Conservation (phyloP, 139 green algal species). For the Dunaliella sp. region DNA sequence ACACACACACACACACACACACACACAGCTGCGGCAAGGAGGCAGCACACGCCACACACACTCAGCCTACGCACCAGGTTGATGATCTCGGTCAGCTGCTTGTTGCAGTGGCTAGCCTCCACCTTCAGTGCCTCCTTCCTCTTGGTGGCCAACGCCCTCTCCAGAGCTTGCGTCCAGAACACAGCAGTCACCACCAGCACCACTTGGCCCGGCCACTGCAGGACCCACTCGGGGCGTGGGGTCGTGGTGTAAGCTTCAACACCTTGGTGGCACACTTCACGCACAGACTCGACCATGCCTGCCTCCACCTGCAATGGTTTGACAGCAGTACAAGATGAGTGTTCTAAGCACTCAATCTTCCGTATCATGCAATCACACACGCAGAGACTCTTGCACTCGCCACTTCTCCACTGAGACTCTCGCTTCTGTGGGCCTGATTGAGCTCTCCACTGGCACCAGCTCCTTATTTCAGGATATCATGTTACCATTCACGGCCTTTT, state of each 20-base stretch:
- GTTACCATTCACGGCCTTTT: no score
- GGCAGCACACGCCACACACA: background rate
- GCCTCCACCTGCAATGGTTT: constrained; percentile 73
- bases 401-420: no score
- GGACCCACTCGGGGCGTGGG: constrained; percentile 57
- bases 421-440: no score
- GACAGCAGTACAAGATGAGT: no score
- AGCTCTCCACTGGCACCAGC: no score
- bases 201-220: constrained; percentile 74
- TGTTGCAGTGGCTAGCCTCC: constrained; percentile 34
- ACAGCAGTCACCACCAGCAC: constrained; percentile 53
- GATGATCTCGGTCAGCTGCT: constrained; percentile 47
- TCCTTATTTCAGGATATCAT: no score
- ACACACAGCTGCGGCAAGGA: no score
- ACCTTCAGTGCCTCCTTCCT: constrained; percentile 13
- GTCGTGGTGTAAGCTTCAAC: constrained; percentile 53
- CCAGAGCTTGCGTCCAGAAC: constrained; percentile 22
- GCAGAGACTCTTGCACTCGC: no score
- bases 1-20: background rate
- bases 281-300: constrained; percentile 67
- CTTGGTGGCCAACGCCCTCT: constrained; percentile 12
- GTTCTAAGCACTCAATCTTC: no score
- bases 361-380: no score
- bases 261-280: constrained; percentile 47
- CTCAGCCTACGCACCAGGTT: constrained; percentile 46